Conservation (phyloP, 2,329 filamentous ascomycete species). For the Pseudofabraea citricarpa region DNA sequence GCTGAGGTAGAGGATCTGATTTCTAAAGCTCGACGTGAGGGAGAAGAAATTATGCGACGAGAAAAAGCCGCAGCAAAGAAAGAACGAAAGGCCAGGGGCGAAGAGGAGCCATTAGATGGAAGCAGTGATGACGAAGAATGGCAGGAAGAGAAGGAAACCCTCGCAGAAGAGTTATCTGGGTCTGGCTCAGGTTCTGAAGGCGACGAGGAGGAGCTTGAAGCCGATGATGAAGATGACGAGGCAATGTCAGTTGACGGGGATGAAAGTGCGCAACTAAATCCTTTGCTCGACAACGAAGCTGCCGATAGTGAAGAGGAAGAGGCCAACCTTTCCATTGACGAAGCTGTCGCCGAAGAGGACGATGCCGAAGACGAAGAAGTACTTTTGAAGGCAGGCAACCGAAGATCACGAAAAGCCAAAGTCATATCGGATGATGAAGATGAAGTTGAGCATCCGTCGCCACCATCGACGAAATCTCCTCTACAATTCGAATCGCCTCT, state of each 20-base stretch:
- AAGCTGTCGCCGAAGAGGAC: constrained; percentile 18
- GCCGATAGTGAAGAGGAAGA: constrained; percentile 33
- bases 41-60: constrained; percentile 68
- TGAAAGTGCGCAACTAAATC: constrained; percentile 22
- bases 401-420: constrained; percentile 20
- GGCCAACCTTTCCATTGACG: constrained; percentile 25
- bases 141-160: constrained; percentile 38
- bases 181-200: constrained; percentile 26
- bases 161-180: constrained; percentile 35
- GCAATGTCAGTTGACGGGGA: constrained; percentile 32
- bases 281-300: constrained; percentile 26
- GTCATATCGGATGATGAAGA: constrained; percentile 38
- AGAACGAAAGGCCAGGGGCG: constrained; percentile 41
- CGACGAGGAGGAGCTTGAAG: constrained; percentile 36
- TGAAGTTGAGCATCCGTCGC: constrained; percentile 21
- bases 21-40: constrained; percentile 77
- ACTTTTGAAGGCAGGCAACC: constrained; percentile 9
- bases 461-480: constrained; percentile 1
- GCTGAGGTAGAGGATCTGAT: constrained; percentile 84
- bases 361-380: constrained; percentile 21
- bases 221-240: constrained; percentile 43
- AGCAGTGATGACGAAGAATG: constrained; percentile 54
- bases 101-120: constrained; percentile 39
- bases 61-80: constrained; percentile 73
- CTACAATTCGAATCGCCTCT: constrained; percentile 23